Conservation (phyloP, 1,139 yeast genomes). For the Lodderomyces theae region DNA sequence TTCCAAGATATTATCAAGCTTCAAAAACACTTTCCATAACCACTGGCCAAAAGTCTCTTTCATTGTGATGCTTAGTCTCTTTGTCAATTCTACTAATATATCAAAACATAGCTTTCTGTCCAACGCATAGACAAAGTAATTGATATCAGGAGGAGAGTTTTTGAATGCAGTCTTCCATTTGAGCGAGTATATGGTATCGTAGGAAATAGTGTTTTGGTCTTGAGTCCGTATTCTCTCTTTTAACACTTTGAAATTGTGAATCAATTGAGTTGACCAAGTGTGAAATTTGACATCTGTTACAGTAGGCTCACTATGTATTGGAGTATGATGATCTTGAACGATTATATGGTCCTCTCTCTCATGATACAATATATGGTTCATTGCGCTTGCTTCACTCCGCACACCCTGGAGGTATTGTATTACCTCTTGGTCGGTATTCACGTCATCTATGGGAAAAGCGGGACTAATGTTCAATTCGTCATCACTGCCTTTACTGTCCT, state of each 20-base stretch:
- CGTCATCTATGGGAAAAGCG: conserved; percentile 22
- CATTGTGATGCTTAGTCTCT: conserved; percentile 36
- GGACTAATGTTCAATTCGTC: conserved; percentile 14
- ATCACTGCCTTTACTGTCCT: neutral
- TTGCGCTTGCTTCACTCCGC: conserved; percentile 28
- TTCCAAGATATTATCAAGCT: conserved; percentile 35
- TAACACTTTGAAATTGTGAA: conserved; percentile 6
- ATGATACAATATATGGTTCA: neutral
- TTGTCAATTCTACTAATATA: conserved; percentile 34
- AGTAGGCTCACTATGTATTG: neutral
- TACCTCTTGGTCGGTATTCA: conserved; percentile 20
- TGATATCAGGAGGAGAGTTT: conserved; percentile 26
- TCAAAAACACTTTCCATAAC: conserved; percentile 36
- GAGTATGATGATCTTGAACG: neutral
- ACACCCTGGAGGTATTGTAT: conserved; percentile 27
- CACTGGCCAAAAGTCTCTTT: conserved; percentile 33
- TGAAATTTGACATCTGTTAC: neutral
- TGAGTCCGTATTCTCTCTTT: conserved; percentile 4
- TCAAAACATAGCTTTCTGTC: conserved; percentile 36
- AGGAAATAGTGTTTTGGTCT: neutral
- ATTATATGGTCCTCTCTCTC: conserved; percentile 16
- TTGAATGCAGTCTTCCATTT: conserved; percentile 4
- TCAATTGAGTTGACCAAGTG: conserved; percentile 9
- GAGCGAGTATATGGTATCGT: neutral
- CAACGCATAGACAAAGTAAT: conserved; percentile 19